Evolutionary conservation across 2,329 filamentous ascomycete species (phyloP).

Genomic region (Furcasterigmium sp.): DNA sequence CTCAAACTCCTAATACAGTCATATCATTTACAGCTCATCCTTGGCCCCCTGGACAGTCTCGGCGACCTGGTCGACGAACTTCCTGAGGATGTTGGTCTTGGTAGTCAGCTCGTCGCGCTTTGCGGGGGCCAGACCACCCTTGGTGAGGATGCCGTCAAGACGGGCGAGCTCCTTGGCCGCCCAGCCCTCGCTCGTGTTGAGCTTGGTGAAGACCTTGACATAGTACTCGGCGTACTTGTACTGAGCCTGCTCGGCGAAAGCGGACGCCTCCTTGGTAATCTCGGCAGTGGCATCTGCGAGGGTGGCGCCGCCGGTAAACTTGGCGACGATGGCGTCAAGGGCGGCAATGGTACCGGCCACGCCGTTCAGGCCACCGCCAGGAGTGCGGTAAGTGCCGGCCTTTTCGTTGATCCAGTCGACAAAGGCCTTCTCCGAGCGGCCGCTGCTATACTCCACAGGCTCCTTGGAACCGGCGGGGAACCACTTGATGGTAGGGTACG

Average conservation of each 20-base stretch:
- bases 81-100: conserved; percentile 82
- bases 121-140: conserved; percentile 76
- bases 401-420: conserved; percentile 82
- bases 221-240: conserved; percentile 92
- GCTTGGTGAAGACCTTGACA: conserved; percentile 82
- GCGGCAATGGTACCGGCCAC: conserved; percentile 76
- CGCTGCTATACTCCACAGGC: conserved; percentile 66
- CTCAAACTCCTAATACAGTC: too few relatives aligned
- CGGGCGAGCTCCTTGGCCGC: conserved; percentile 81
- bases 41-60: conserved; percentile 48
- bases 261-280: conserved; percentile 64
- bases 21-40: conserved; percentile 64
- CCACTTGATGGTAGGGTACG: conserved; percentile 97
- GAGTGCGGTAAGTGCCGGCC: conserved; percentile 77
- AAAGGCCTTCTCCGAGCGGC: conserved; percentile 70
- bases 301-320: conserved; percentile 60
- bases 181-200: conserved; percentile 70
- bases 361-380: conserved; percentile 73
- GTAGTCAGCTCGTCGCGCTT: conserved; percentile 85
- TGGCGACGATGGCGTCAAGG: conserved; percentile 70
- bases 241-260: conserved; percentile 55
- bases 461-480: conserved; percentile 81
- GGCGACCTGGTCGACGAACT: conserved; percentile 61
- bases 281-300: conserved; percentile 63
- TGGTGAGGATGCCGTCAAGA: conserved; percentile 73